Evolutionary conservation across 768 basidiomycete genomes (phyloP), one percentile per base, ranked within the genome.

Genomic region (Lepiota venenata): DNA sequence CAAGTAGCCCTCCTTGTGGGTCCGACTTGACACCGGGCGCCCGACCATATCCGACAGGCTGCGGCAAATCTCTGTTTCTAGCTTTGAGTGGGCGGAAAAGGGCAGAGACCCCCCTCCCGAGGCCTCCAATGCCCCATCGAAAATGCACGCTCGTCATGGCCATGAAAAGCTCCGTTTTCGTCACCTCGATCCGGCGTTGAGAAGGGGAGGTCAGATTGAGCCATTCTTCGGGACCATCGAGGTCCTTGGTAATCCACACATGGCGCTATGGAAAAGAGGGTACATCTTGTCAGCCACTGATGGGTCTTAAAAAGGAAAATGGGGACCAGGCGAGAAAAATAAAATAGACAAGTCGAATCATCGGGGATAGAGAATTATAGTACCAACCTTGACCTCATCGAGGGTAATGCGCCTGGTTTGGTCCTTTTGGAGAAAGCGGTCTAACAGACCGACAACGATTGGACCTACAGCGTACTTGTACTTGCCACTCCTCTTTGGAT

Each of bases 391-490:
- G 61, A 93, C 83, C 61, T 90, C 78, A 25, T 84, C 80, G 40
- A 98, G 77, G 16, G 83, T 87, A 47, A 96, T 88, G 52, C 95
- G 79, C 64, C 78, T 79, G 25, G 65, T 71, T 4, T 79, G 79
- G 60, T 94, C 87, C 74, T 97, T 98, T 69, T 91, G 81, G 46
- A 98, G 76, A 55, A 98, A 73, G 25, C 77, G 74, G 45, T 84
- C 77, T n/a, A 98, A 73, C 41, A 98, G 71, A 58, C 82, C 75
- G 48, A 94, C 76, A 42, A 90, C 84, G 29, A 81, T 73, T 12
- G 72, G 70, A 0, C 87, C 89, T 55, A 87, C 82, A 1, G 76
- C 50, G 7, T 58, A 47, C 25, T 49, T 58, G 20, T 59, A 44
- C 10, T 43, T 56, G 40, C 55, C 51, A n/a, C 45, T 47, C 35